Base-by-base conservation (phyloP, 805 yeast genomes). In the Kazachstania africana region DNA sequence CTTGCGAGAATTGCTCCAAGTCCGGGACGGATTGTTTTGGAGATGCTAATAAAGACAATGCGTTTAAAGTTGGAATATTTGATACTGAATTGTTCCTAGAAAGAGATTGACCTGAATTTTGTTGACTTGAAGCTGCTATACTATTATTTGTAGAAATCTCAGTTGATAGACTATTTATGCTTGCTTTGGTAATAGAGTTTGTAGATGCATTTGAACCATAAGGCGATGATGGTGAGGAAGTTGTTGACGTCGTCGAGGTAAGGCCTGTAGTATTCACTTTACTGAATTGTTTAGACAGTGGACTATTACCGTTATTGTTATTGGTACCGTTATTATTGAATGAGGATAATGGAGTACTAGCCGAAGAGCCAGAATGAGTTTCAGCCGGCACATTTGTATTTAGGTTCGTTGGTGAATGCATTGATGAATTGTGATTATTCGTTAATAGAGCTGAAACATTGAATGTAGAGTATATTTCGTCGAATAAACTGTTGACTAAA, bases 381-480 rank as follows among this genome's bases (percentile, higher is more conserved):
- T n/a, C n/a, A n/a, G n/a, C n/a, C n/a, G n/a, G n/a, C n/a, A n/a
- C n/a, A n/a, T n/a, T n/a, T n/a, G n/a, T n/a, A n/a, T n/a, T n/a
- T n/a, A n/a, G n/a, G n/a, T n/a, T n/a, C n/a, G n/a, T n/a, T n/a
- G n/a, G n/a, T n/a, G n/a, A n/a, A n/a, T n/a, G n/a, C n/a, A n/a
- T n/a, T n/a, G n/a, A n/a, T n/a, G n/a, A n/a, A 19, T 19, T 19
- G 9, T 30, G 34, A 8, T 19, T 27, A 27, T 20, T 18, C 3
- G 43, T 42, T 30, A 51, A 34, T 8, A 50, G 26, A 10, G 32
- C 34, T 0, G 45, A 32, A 4, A 50, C 36, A 29, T 47, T 48
- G 27, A 44, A 50, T 18, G 38, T 34, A 3, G 52, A 40, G 32
- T 44, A 46, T 6, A 50, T 36, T 9, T 48, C 53, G 16, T 50